Percentiles rank a stretch among this genome's conserved stretches.
These are phyloP conservation scores for Magnusiomyces fungicola DNA, from an alignment of 1,139 yeast genomes.

Conservation along the genomic window DNA sequence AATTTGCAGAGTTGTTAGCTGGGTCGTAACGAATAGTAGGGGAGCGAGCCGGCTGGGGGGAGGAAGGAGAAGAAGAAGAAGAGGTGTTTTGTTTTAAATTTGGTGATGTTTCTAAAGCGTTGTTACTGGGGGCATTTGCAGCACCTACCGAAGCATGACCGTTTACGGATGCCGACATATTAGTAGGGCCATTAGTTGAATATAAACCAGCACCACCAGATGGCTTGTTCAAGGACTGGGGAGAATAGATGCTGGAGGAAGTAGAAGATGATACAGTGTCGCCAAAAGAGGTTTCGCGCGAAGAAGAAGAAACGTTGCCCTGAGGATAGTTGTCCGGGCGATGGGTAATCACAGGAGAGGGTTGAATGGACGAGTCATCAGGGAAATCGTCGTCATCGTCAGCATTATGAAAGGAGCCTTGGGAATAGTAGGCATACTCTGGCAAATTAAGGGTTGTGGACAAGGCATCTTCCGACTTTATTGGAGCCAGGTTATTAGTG, in stretches of 20 bases:
- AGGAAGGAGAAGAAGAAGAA: background rate
- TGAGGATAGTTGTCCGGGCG: no score
- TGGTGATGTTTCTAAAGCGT: background rate
- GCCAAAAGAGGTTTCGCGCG: no score
- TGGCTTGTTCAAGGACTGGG: no score
- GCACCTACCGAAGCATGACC: no score
- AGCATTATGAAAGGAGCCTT: background rate
- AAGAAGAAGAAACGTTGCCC: no score
- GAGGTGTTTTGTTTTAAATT: background rate
- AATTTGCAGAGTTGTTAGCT: background rate
- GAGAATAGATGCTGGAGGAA: no score
- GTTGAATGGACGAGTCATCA: background rate
- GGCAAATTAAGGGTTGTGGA: constrained; percentile 1
- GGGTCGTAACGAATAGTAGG: background rate
- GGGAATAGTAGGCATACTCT: constrained; percentile 1
- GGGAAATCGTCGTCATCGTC: background rate
- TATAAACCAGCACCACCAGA: no score
- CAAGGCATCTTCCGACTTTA: background rate
- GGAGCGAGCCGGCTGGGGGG: background rate
- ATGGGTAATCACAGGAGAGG: background rate
- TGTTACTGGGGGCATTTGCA: background rate
- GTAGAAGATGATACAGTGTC: no score
- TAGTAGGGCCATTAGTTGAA: no score
- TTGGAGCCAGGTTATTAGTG: no score
- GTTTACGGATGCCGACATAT: no score